These are phyloP conservation scores for Syzygium malaccense DNA, from an alignment of 441 rosid species.

Conservation along the genomic window DNA sequence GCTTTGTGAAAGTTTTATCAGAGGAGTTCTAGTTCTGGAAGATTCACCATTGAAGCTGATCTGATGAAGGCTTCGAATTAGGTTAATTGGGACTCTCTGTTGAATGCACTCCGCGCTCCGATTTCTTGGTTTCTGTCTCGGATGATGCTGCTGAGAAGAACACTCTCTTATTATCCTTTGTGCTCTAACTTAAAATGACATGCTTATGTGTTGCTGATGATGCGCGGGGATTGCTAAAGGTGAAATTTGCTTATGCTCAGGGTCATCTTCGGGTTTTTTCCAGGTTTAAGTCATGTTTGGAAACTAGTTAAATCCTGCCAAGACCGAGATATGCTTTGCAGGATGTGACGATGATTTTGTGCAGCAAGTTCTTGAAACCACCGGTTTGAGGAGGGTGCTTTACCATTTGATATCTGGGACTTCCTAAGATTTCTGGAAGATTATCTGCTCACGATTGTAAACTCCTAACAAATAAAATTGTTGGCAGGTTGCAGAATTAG, in stretches of 20 bases:
- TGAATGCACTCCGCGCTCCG: background rate
- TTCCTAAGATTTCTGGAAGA: background rate
- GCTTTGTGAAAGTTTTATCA: no score
- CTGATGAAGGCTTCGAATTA: no score
- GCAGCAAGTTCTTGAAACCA: background rate
- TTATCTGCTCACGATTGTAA: background rate
- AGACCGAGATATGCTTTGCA: background rate
- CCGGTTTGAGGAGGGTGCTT: background rate
- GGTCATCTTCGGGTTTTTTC: background rate
- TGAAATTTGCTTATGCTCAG: background rate
- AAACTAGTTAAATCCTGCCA: background rate
- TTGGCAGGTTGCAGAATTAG: background rate
- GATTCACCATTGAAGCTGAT: no score
- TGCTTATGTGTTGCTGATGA: background rate
- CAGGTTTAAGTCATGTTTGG: background rate
- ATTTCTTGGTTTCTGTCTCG: background rate
- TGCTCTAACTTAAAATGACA: background rate
- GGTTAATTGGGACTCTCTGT: no score
- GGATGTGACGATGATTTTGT: background rate
- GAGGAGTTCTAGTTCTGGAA: no score
- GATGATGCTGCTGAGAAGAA: background rate
- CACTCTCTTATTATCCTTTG: background rate
- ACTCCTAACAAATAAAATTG: background rate
- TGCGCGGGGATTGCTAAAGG: background rate
- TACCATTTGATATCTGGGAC: background rate